A percentile compares a stretch with the other conserved stretches of the same genome.
phyloP scores from a whole-genome alignment of 2,329 filamentous ascomycete genomes.

The Xylaria hypoxylon region DNA sequence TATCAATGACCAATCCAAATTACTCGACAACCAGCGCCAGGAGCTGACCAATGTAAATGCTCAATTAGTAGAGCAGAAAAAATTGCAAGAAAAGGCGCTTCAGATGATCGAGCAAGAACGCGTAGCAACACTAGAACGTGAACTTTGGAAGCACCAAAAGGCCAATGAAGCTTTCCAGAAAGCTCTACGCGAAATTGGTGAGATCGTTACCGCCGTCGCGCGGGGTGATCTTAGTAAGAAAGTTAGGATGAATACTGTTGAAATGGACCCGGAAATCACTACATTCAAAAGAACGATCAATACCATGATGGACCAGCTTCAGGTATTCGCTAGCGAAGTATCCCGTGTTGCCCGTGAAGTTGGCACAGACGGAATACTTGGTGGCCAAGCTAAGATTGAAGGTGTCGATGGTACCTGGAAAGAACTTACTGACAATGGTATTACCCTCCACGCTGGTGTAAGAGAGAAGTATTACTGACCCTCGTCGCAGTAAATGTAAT shows the following conservation, averaged over 20 bases:
- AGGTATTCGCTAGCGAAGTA: constrained; percentile 96
- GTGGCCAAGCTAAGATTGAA: constrained; percentile 92
- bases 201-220: constrained; percentile 95
- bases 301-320: constrained; percentile 98
- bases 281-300: constrained; percentile 99
- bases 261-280: constrained; percentile 98
- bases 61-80: constrained; percentile 86
- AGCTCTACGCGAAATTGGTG: constrained; percentile 93
- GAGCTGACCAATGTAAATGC: constrained; percentile 88
- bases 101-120: constrained; percentile 87
- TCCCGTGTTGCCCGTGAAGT: constrained; percentile 95
- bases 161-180: constrained; percentile 99
- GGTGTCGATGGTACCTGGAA: constrained; percentile 98
- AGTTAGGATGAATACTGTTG: constrained; percentile 92
- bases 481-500: constrained; percentile 76
- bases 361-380: constrained; percentile 93
- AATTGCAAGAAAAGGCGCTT: constrained; percentile 84
- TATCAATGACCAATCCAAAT: constrained; percentile 91
- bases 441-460: constrained; percentile 33
- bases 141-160: constrained; percentile 96
- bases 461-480: constrained; percentile 44
- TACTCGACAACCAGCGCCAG: constrained; percentile 87
- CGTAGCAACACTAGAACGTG: constrained; percentile 88
- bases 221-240: constrained; percentile 97
- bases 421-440: constrained; percentile 89